Base-by-base conservation (phyloP, 768 basidiomycete species). In the Mrakia blollopis region DNA sequence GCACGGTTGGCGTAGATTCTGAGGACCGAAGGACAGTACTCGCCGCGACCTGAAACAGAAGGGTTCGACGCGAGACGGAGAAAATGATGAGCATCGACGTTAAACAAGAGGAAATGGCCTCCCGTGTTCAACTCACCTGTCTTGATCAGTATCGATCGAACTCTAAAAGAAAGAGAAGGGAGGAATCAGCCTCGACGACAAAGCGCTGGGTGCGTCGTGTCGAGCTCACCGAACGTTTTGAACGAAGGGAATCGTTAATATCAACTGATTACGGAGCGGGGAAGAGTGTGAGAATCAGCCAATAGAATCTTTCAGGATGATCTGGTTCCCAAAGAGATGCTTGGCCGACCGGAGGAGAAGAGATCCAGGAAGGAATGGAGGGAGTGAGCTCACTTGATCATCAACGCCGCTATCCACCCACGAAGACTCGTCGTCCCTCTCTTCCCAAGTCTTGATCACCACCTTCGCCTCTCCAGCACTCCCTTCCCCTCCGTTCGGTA, bases 401-500 rank as follows among this genome's bases (percentile, higher is more conserved):
- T 72, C 70, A 1, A 72, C 70, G 6, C 47, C 71, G 35, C 72
- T 73, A 37, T 78, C 77, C 11, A 78, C 72, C 73, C 72, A 78
- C 1, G 23, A 23, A 8, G 30, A 44, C 61, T 74, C 77, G 39
- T 78, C 77, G 8, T 44, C 73, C 7, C 73, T 69, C 5, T 70
- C 72, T n/a, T 74, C 73, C 77, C 77, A 78, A 11, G 41, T 47
- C 50, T 78, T 78, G 68, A 78, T 78, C 28, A 72, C 47, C 25
- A 60, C 67, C 32, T 73, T 78, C 32, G 77, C 77, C 25, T 78
- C 77, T 23, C 57, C 72, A 25, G 52, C 65, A 25, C 62, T 25
- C 0, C 72, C 72, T 21, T 44, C 28, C 13, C 65, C 69, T 37
- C 52, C 57, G 32, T 73, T 54, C 14, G 39, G n/a, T 13, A 77